Percentiles rank a stretch among this genome's conserved stretches.
These are phyloP conservation scores for Leccinum rimulosum DNA, from an alignment of 768 basidiomycete genomes.

Conservation along the genomic window DNA sequence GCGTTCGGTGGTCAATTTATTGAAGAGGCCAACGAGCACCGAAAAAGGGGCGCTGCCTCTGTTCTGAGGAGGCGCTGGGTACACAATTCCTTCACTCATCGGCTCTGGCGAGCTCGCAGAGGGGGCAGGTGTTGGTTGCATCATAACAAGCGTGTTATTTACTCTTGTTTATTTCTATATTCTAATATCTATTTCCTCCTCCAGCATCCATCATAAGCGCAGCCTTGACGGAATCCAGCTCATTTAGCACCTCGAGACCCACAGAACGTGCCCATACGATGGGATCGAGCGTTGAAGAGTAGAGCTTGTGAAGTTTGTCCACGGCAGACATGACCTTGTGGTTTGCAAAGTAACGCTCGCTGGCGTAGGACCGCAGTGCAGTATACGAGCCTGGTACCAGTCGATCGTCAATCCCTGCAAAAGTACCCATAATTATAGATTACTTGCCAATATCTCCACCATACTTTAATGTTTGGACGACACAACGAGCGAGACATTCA, in stretches of 20 bases:
- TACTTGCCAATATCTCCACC: slow-evolving; percentile 83
- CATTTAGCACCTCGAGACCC: slow-evolving; percentile 90
- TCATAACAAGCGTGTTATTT: slow-evolving; percentile 17
- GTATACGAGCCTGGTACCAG: slow-evolving; percentile 62
- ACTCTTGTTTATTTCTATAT: neutral
- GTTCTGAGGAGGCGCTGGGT: slow-evolving; percentile 63
- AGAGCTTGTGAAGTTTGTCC: slow-evolving; percentile 90
- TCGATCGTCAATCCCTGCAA: neutral
- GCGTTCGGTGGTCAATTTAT: slow-evolving; percentile 67
- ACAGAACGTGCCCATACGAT: slow-evolving; percentile 85
- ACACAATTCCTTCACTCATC: slow-evolving; percentile 29
- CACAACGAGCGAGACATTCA: slow-evolving; percentile 62
- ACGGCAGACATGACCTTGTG: slow-evolving; percentile 80
- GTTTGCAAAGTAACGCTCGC: slow-evolving; percentile 81
- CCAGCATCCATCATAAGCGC: slow-evolving; percentile 84
- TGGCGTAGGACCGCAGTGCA: slow-evolving; percentile 71
- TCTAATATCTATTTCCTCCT: slow-evolving; percentile 22
- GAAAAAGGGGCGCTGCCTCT: slow-evolving; percentile 67
- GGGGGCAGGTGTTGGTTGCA: slow-evolving; percentile 70
- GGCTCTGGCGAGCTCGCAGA: slow-evolving; percentile 48
- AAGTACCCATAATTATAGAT: neutral
- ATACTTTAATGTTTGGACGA: slow-evolving; percentile 50
- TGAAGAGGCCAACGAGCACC: slow-evolving; percentile 68
- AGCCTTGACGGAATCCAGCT: slow-evolving; percentile 78
- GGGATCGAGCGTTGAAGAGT: slow-evolving; percentile 60